These are phyloP conservation scores for Dryas drummondii DNA, from an alignment of 306 rosid species.

Conservation along the genomic window DNA sequence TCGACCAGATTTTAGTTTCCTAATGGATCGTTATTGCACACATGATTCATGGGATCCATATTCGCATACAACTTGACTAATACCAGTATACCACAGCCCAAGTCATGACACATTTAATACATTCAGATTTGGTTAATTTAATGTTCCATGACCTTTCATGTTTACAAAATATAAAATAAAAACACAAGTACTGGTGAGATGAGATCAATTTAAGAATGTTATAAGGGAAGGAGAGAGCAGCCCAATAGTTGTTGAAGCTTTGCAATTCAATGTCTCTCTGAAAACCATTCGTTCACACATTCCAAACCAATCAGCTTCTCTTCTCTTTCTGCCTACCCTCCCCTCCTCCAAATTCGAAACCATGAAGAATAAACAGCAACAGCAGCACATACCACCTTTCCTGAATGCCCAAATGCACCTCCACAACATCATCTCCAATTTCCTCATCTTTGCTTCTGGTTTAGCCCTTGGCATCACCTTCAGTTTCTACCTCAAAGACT, in stretches of 20 bases:
- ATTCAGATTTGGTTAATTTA: neutral
- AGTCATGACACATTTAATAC: neutral
- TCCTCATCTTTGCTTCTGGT: constrained; percentile 55
- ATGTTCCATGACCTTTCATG: constrained; percentile 4
- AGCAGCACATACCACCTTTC: constrained; percentile 9
- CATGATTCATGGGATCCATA: neutral
- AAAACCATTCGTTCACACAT: neutral
- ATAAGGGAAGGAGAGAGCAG: neutral
- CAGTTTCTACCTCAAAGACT: constrained; percentile 36
- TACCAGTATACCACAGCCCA: too few species aligned
- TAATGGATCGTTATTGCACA: neutral
- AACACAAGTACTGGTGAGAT: neutral
- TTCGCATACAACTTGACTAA: neutral
- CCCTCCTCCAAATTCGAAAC: neutral
- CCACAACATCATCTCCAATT: constrained; percentile 33
- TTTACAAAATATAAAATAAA: neutral
- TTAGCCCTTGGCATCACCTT: constrained; percentile 59
- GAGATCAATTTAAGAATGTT: neutral
- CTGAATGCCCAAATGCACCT: constrained; percentile 40
- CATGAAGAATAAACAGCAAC: constrained; percentile 31
- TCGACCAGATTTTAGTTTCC: neutral
- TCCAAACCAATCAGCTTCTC: neutral
- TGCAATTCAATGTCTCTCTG: neutral
- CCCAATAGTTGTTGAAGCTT: neutral
- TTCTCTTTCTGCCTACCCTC: neutral